These are phyloP conservation scores for Canna indica DNA, from an alignment of 176 grass and related monocot genomes.

Conservation along the genomic window DNA sequence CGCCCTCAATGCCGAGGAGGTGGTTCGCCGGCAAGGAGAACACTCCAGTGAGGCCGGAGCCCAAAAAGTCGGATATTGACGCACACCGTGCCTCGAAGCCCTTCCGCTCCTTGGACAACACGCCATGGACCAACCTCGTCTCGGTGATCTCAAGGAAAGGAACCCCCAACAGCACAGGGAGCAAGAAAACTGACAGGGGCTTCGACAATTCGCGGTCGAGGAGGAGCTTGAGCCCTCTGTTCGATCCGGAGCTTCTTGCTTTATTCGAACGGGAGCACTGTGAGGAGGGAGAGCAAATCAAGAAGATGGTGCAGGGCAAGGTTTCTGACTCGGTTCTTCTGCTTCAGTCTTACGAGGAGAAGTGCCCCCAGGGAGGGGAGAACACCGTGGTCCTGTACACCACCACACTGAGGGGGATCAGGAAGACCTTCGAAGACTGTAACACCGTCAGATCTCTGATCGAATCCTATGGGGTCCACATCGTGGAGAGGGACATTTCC, in stretches of 20 bases:
- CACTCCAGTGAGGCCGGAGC: constrained; percentile 49
- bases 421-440: constrained; percentile 84
- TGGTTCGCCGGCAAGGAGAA: constrained; percentile 70
- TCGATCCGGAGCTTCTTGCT: constrained; percentile 83
- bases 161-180: constrained; percentile 41
- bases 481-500: constrained; percentile 92
- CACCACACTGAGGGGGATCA: constrained; percentile 72
- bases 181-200: constrained; percentile 26
- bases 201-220: constrained; percentile 51
- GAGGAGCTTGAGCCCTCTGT: constrained; percentile 74
- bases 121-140: constrained; percentile 25
- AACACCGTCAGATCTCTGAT: constrained; percentile 65
- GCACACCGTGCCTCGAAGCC: constrained; percentile 38
- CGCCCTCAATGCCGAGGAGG: constrained; percentile 34
- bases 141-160: constrained; percentile 40
- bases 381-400: constrained; percentile 76
- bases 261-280: constrained; percentile 73
- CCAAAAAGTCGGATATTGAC: constrained; percentile 32
- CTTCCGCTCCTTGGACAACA: constrained; percentile 76
- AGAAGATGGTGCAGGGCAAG: constrained; percentile 41
- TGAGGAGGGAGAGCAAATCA: constrained; percentile 74
- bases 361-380: constrained; percentile 56
- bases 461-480: constrained; percentile 58
- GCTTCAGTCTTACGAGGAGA: constrained; percentile 43
- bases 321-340: constrained; percentile 32